These are phyloP conservation scores for Rhododendron kiyosumense DNA, from an alignment of 148 eudicot species.

Conservation along the genomic window DNA sequence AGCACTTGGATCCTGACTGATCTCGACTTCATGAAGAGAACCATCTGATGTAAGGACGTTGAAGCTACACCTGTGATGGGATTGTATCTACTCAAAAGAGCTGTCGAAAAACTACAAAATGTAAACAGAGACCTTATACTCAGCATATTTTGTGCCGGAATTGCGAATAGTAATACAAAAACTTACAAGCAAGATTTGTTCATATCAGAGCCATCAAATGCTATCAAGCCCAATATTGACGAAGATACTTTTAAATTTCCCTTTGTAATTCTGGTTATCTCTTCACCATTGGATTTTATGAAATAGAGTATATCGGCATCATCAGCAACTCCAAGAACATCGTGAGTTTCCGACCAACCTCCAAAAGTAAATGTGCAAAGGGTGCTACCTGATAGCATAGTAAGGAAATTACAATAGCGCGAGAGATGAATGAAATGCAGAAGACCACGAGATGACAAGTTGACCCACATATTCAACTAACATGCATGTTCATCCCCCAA, in stretches of 20 bases:
- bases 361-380: conserved; percentile 51
- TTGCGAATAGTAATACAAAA: not conserved
- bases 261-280: conserved; percentile 62
- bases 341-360: conserved; percentile 92
- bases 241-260: conserved; percentile 51
- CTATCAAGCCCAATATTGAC: conserved; percentile 62
- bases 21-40: conserved; percentile 68
- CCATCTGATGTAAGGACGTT: conserved; percentile 76
- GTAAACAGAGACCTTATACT: conserved; percentile 1
- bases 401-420: not conserved
- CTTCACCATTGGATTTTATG: conserved; percentile 88
- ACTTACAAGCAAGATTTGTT: conserved; percentile 71
- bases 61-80: conserved; percentile 74
- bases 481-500: not conserved
- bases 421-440: conserved; percentile 5
- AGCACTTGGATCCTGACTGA: conserved; percentile 72
- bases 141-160: not conserved
- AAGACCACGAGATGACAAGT: not conserved
- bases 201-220: conserved; percentile 38
- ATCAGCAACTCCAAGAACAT: conserved; percentile 74
- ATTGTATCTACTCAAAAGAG: conserved; percentile 6
- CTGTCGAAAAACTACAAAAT: not conserved
- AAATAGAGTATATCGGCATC: conserved; percentile 63
- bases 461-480: not conserved
- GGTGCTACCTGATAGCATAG: conserved; percentile 44